These are phyloP conservation scores for Coniferiporia sulphurascens DNA, from an alignment of 1,284 basidiomycete genomes.

Conservation along the genomic window DNA sequence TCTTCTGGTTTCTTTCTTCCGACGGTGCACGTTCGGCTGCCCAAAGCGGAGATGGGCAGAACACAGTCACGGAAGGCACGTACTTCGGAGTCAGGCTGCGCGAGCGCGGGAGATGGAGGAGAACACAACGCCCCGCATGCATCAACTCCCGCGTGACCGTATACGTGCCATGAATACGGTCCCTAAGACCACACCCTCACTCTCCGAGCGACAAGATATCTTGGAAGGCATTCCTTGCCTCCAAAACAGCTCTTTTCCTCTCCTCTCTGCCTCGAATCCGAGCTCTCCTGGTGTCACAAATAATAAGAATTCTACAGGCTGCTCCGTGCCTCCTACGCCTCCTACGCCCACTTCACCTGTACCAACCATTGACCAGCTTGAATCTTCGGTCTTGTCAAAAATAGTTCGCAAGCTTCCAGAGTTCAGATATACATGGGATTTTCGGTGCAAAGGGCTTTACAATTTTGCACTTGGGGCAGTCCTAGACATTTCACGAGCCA, in stretches of 20 bases:
- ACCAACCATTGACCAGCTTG: background rate
- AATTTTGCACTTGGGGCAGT: background rate
- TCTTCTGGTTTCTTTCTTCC: background rate
- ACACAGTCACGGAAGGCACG: background rate
- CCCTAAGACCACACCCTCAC: background rate
- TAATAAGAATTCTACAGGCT: no score
- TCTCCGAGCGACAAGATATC: background rate
- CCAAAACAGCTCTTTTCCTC: background rate
- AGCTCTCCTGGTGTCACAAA: background rate
- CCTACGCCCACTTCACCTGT: slow-evolving; percentile 6
- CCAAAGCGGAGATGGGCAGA: slow-evolving; percentile 3
- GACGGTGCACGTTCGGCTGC: background rate
- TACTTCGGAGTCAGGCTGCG: slow-evolving; percentile 1
- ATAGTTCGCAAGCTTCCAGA: background rate
- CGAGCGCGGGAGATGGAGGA: background rate
- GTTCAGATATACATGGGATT: slow-evolving; percentile 11
- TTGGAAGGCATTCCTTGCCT: background rate
- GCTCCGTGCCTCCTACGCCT: background rate
- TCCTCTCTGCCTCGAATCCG: background rate
- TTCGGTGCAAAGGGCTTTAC: slow-evolving; percentile 9
- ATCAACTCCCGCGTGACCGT: slow-evolving; percentile 12
- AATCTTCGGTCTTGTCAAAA: background rate
- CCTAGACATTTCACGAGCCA: slow-evolving; percentile 2
- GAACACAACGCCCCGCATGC: background rate
- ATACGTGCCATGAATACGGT: slow-evolving; percentile 16